A percentile compares a stretch with the other conserved stretches of the same genome.
Evolutionary conservation across 768 basidiomycete genomes (phyloP).

Genomic region (Lactarius hatsudake): DNA sequence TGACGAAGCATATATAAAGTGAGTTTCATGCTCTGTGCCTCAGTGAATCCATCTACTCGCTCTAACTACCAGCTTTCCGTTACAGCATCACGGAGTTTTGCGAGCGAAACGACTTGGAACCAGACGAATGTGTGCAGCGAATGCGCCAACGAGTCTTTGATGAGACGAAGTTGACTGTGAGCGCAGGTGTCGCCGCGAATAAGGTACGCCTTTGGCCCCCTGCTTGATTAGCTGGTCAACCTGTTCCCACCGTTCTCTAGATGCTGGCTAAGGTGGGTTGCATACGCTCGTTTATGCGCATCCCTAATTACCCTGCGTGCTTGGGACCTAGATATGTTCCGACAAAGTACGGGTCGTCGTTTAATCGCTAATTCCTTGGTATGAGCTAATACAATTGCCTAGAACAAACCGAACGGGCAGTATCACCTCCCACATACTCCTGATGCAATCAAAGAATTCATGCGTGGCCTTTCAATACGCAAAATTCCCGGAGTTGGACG

Average conservation of each 20-base stretch:
- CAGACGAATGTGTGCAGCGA: slow-evolving; percentile 72
- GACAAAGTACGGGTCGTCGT: slow-evolving; percentile 57
- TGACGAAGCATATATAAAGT: slow-evolving; percentile 94
- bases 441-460: slow-evolving; percentile 66
- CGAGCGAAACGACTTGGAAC: slow-evolving; percentile 54
- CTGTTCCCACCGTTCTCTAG: slow-evolving; percentile 35
- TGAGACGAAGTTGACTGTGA: slow-evolving; percentile 86
- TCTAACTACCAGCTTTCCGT: neutral
- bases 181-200: slow-evolving; percentile 94
- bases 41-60: neutral
- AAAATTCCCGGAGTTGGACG: slow-evolving; percentile 89
- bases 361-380: neutral
- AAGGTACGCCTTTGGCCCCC: slow-evolving; percentile 52
- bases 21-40: slow-evolving; percentile 29
- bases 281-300: neutral
- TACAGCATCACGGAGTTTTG: slow-evolving; percentile 83
- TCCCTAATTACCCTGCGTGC: neutral
- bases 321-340: slow-evolving; percentile 70
- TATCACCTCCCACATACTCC: slow-evolving; percentile 69
- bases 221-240: slow-evolving; percentile 1
- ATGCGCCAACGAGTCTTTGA: slow-evolving; percentile 71
- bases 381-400: neutral
- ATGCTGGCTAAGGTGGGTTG: slow-evolving; percentile 84
- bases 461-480: slow-evolving; percentile 77
- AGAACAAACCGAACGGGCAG: slow-evolving; percentile 97